Percentiles rank a stretch among this genome's conserved stretches.
These are phyloP conservation scores for Capronia epimyces DNA, from an alignment of 2,329 filamentous ascomycete genomes.

Conservation along the genomic window DNA sequence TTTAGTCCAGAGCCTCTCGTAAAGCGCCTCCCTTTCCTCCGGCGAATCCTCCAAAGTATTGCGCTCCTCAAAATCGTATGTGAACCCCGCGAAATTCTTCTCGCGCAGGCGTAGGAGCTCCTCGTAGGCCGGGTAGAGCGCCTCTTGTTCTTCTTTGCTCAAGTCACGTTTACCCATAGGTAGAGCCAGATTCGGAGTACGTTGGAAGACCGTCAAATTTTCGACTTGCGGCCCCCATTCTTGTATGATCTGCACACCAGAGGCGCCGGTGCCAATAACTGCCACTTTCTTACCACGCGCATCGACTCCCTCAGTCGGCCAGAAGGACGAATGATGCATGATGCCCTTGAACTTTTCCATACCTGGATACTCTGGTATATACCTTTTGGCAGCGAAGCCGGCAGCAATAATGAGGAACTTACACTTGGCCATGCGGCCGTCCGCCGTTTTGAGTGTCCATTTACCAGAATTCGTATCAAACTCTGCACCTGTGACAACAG, in stretches of 20 bases:
- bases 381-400: constrained; percentile 54
- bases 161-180: constrained; percentile 54
- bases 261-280: constrained; percentile 60
- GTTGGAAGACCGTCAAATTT: constrained; percentile 52
- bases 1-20: constrained; percentile 45
- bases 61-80: constrained; percentile 54
- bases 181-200: constrained; percentile 60
- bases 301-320: constrained; percentile 53
- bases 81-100: constrained; percentile 48
- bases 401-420: constrained; percentile 45
- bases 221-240: constrained; percentile 52
- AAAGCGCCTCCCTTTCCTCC: constrained; percentile 40
- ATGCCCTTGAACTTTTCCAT: constrained; percentile 55
- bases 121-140: constrained; percentile 27
- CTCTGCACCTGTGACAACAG: constrained; percentile 38
- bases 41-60: constrained; percentile 34
- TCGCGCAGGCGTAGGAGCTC: constrained; percentile 23
- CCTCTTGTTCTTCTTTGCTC: constrained; percentile 46
- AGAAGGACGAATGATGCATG: constrained; percentile 57
- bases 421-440: constrained; percentile 37
- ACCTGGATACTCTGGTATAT: constrained; percentile 55
- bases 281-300: constrained; percentile 55
- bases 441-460: constrained; percentile 45
- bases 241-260: constrained; percentile 60
- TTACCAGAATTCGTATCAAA: constrained; percentile 36